These are phyloP conservation scores for Omphalotus guepiniiformis DNA, from an alignment of 768 basidiomycete genomes.

Conservation along the genomic window DNA sequence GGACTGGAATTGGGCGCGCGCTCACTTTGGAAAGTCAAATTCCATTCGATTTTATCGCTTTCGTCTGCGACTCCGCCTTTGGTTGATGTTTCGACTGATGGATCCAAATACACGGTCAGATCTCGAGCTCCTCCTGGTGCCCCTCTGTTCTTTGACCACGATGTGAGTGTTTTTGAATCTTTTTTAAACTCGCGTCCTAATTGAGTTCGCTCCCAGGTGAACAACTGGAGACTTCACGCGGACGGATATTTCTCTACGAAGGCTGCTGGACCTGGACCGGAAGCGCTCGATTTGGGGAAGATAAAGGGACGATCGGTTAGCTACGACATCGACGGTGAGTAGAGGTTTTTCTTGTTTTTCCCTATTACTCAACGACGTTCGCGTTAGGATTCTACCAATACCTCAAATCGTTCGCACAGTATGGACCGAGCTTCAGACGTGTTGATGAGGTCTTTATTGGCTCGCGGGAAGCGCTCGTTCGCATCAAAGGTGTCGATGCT, in stretches of 20 bases:
- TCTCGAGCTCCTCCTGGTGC: too few relatives aligned
- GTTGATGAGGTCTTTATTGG: neutral
- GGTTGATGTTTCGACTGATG: neutral
- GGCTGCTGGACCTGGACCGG: neutral
- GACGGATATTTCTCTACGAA: constrained; percentile 1
- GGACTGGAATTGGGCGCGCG: constrained; percentile 21
- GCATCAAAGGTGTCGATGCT: constrained; percentile 17
- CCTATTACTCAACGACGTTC: too few relatives aligned
- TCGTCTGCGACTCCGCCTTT: neutral
- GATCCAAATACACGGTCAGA: neutral
- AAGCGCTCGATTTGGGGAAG: neutral
- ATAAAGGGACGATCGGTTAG: neutral
- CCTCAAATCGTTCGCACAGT: neutral
- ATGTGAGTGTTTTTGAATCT: too few relatives aligned
- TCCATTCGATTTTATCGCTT: constrained; percentile 5
- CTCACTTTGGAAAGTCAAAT: constrained; percentile 6
- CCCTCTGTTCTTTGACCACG: too few relatives aligned
- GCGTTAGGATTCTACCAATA: neutral
- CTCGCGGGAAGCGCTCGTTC: constrained; percentile 19
- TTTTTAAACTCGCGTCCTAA: too few relatives aligned
- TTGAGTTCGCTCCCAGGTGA: too few relatives aligned
- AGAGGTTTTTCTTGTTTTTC: neutral
- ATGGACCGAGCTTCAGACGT: neutral
- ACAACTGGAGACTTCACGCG: constrained; percentile 2
- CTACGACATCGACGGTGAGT: neutral